Evolutionary conservation across 768 basidiomycete species (phyloP), one percentile per base, ranked within the genome.

Genomic region (Russula sp.): DNA sequence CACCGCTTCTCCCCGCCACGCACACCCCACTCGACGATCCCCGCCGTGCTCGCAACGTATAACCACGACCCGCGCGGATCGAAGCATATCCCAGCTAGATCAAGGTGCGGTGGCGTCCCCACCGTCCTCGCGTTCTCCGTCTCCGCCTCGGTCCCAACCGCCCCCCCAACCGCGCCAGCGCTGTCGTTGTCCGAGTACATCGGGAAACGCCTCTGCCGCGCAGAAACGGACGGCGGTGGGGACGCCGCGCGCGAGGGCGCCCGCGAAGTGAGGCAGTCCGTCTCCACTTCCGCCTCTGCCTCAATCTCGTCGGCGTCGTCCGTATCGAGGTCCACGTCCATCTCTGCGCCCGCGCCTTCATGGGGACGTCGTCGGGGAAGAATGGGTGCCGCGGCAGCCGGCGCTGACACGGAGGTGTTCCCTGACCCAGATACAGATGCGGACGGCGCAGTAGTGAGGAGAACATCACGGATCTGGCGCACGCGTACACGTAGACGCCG

Each of bases 1-100:
- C 87, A 91, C 55, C 82, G 76, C 77, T 87, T 88, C 66, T 86
- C 86, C 14, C 84, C 82, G 4, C 86, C 87, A 22, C 82, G 77
- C 57, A 94, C 77, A 47, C 80, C 77, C 88, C 89, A 94, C 71
- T 94, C 91, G 7, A 84, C 86, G 31, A 94, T 77, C 42, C 84
- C 84, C 62, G 77, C 72, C 62, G 81, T 80, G 59, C 83, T 82
- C 22, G 85, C 89, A 14, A 84, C 85, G 69, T 91, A 91, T 35
- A 91, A 69, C 71, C 78, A 82, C 64, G 80, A 78, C 2, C 89
- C 89, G 6, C 73, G 74, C 18, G 87, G 88, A 71, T 90, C 89
- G 66, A 90, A 91, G 64, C 85, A 89, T 45, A 82, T 76, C 13
- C 89, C 89, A 2, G 88, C 87, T 55, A 91, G 73, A 69, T 87